These are phyloP conservation scores for Metschnikowia bowlesiae DNA, from an alignment of 805 yeast species.

Conservation along the genomic window DNA sequence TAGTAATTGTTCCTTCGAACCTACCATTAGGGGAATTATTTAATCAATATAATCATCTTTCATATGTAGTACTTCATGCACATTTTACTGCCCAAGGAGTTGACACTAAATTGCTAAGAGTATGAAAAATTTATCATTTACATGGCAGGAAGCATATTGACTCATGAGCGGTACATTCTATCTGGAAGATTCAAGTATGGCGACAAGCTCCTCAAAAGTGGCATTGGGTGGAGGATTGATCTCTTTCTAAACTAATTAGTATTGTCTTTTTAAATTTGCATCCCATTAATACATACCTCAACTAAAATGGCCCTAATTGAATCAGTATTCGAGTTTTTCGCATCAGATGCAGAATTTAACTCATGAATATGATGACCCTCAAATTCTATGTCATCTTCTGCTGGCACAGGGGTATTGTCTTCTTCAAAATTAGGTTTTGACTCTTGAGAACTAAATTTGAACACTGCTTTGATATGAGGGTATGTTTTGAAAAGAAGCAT, in stretches of 20 bases:
- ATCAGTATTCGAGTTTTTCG: neutral
- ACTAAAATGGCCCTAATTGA: neutral
- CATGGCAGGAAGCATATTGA: constrained; percentile 5
- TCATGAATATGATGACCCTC: neutral
- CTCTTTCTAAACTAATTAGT: constrained; percentile 38
- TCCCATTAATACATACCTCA: constrained; percentile 20
- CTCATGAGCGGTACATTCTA: constrained; percentile 12
- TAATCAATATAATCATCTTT: neutral
- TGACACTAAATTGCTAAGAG: neutral
- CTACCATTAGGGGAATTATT: neutral
- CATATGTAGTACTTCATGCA: neutral
- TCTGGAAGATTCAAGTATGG: constrained; percentile 44
- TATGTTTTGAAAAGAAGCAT: constrained; percentile 42
- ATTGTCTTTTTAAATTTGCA: constrained; percentile 27
- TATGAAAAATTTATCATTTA: constrained; percentile 1
- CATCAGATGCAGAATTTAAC: neutral
- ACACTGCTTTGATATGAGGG: constrained; percentile 43
- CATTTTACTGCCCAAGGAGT: neutral
- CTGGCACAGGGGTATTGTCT: constrained; percentile 4
- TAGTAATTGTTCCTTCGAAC: neutral
- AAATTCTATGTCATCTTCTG: neutral
- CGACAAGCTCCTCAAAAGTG: constrained; percentile 42
- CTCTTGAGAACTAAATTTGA: constrained; percentile 15
- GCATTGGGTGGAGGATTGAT: constrained; percentile 43
- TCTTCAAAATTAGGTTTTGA: constrained; percentile 10